Evolutionary conservation across 495 filamentous ascomycete species (phyloP).

Genomic region (Wilcoxina mikolae): DNA sequence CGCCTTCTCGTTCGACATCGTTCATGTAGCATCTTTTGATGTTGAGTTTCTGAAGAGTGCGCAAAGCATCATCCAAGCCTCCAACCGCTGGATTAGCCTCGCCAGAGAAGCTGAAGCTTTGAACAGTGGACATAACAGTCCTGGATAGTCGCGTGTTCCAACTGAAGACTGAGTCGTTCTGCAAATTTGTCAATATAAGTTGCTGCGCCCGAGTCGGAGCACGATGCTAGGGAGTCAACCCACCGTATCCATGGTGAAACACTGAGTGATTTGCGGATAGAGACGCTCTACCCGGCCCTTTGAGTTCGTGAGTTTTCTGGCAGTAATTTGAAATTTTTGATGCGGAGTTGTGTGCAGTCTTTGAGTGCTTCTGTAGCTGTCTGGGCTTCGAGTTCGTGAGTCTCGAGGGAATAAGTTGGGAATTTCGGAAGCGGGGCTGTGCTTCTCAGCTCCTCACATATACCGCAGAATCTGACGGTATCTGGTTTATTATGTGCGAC

Average conservation of each 20-base stretch:
- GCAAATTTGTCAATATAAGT: background rate
- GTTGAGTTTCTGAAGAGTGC: conserved; percentile 27
- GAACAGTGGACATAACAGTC: conserved; percentile 26
- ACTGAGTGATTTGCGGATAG: too few species aligned
- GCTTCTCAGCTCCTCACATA: background rate
- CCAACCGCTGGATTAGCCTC: conserved; percentile 15
- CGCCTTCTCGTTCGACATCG: conserved; percentile 24
- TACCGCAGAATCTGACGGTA: too few species aligned
- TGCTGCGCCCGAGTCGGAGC: background rate
- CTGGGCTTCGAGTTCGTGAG: too few species aligned
- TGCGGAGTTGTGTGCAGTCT: background rate
- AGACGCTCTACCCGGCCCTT: background rate
- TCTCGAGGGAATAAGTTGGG: too few species aligned
- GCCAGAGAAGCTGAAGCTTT: conserved; percentile 13
- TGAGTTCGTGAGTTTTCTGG: background rate
- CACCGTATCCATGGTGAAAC: background rate
- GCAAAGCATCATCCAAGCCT: conserved; percentile 26
- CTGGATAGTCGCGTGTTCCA: conserved; percentile 22
- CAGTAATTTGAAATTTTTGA: background rate
- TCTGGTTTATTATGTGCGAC: too few species aligned
- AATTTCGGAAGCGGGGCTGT: background rate
- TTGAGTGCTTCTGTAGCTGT: background rate
- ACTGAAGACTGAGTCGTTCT: conserved; percentile 15
- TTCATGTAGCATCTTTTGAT: conserved; percentile 17
- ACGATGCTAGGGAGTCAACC: background rate